These are phyloP conservation scores for Clavispora fructus DNA, from an alignment of 805 yeast genomes.

Conservation along the genomic window DNA sequence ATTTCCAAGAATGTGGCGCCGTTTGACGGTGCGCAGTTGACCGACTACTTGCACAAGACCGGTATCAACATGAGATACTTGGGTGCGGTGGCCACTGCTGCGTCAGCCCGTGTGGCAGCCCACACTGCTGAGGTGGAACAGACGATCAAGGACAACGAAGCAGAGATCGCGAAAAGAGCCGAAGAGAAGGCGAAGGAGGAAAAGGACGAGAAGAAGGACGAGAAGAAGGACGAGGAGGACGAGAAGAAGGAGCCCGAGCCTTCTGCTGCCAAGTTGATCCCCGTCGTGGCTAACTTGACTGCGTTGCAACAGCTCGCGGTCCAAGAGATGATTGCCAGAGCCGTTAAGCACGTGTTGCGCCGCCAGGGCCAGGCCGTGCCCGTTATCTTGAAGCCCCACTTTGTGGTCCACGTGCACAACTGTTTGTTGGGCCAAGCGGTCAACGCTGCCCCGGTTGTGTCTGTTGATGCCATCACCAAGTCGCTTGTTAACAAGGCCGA, in stretches of 20 bases:
- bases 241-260: conserved; percentile 21
- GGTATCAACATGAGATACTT: conserved; percentile 91
- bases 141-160: conserved; percentile 23
- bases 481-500: conserved; percentile 39
- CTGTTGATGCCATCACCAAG: conserved; percentile 35
- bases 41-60: conserved; percentile 60
- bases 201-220: conserved; percentile 12
- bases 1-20: conserved; percentile 59
- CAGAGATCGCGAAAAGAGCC: conserved; percentile 18
- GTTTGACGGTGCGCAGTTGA: conserved; percentile 74
- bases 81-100: conserved; percentile 51
- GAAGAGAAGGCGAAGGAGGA: conserved; percentile 15
- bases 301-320: conserved; percentile 45
- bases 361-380: conserved; percentile 43
- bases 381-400: conserved; percentile 47
- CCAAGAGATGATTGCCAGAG: conserved; percentile 76
- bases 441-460: conserved; percentile 35
- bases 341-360: conserved; percentile 70
- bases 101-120: conserved; percentile 16
- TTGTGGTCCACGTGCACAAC: conserved; percentile 69
- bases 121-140: conserved; percentile 12
- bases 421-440: conserved; percentile 53
- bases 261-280: conserved; percentile 37
- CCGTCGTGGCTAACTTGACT: conserved; percentile 37
- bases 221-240: conserved; percentile 9